Percentiles rank a stretch among this genome's conserved stretches.
Conservation (phyloP, 2,329 filamentous ascomycete species). For the Aspergillus caelatus region DNA sequence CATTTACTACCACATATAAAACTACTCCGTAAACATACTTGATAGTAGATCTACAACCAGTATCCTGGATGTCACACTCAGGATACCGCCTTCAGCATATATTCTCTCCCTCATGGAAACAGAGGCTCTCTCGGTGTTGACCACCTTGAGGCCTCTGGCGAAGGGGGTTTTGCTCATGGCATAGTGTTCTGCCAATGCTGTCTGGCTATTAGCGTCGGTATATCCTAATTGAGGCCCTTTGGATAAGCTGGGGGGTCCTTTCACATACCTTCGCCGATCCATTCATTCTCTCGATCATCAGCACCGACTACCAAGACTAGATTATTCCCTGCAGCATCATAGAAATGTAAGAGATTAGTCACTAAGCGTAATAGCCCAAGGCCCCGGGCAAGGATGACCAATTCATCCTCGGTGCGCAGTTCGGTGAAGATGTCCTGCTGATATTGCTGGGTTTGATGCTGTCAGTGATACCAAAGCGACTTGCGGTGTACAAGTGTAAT, state of each 20-base stretch:
- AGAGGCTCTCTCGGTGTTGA: constrained; percentile 92
- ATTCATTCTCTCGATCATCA: constrained; percentile 90
- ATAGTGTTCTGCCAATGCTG: constrained; percentile 87
- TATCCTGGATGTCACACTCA: constrained; percentile 95
- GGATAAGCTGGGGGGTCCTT: not conserved
- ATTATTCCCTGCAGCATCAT: constrained; percentile 94
- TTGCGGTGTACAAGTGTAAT: not conserved
- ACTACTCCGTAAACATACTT: constrained; percentile 36
- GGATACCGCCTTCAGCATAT: constrained; percentile 85
- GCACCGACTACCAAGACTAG: constrained; percentile 86
- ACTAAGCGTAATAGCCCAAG: constrained; percentile 89
- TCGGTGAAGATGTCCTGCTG: constrained; percentile 95
- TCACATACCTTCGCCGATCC: constrained; percentile 76
- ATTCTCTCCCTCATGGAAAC: constrained; percentile 84
- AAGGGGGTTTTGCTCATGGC: constrained; percentile 81
- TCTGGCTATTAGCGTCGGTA: not conserved
- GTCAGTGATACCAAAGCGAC: constrained; percentile 14
- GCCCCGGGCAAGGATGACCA: constrained; percentile 87
- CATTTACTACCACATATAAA: not conserved
- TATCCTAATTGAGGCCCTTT: not conserved
- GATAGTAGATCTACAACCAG: constrained; percentile 91
- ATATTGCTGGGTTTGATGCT: constrained; percentile 62
- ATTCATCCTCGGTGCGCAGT: constrained; percentile 86
- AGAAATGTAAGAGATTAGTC: constrained; percentile 95
- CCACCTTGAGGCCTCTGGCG: constrained; percentile 81